Evolutionary conservation across 1,284 basidiomycete species (phyloP), one percentile per base, ranked within the genome.

Genomic region (Hypsizygus ulmarius): DNA sequence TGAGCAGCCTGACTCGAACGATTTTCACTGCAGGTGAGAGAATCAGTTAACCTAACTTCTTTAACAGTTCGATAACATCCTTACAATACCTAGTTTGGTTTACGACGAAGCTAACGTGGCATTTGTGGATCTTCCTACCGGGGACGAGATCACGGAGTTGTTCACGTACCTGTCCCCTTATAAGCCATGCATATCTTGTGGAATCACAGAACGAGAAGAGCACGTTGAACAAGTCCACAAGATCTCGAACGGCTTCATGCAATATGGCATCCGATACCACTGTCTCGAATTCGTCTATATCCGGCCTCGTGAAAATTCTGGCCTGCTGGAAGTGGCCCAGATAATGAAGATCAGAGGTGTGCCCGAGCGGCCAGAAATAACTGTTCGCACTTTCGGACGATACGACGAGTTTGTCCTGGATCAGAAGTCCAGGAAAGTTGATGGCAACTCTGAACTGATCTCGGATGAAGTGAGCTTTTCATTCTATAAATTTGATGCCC

Each of bases 211-310:
- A 6, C 54, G 65, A 49, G 51, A 62, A 12, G 54, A 63, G n/a
- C 19, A 61, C 35, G 38, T 39, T 21, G 55, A 49, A 12, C 46
- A 47, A 40, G 60, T 64, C 43, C 55, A 52, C 34, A 54, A 54
- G n/a, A 59, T 61, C 18, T 56, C 61, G 0, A 58, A 65, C 40
- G 70, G 68, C 8, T 64, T 76, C 18, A 53, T 57, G 9, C 56
- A 61, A 2, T 56, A 62, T 51, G 77, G 77, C 5, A 59, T 71
- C 10, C 54, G 61, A 2, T 87, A 81, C 57, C 84, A 87, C 59
- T 39, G 65, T 14, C 42, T 71, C 49, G 84, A 87, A 55, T 84
- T 78, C 55, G 71, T 84, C 7, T 87, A 84, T 56, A 44, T 83
- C 53, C 68, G 59, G 50, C 67, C 56, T 27, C 39, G 25, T 2